Conservation (phyloP, 345 rosid species). For the Nasturtium officinale region DNA sequence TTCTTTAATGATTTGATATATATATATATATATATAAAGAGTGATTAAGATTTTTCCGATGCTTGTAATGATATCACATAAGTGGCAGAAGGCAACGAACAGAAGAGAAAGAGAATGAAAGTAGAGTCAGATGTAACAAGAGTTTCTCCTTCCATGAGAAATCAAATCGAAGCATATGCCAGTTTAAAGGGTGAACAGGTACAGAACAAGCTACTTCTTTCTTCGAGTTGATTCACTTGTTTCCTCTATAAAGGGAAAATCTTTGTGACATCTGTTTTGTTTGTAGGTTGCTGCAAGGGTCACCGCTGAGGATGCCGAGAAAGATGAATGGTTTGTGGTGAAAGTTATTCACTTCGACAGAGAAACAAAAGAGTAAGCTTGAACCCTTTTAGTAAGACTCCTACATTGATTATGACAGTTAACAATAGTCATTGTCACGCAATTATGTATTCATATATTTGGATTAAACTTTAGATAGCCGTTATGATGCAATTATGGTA, state of each 20-base stretch:
- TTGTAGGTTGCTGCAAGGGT: conserved; percentile 86
- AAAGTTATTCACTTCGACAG: conserved; percentile 84
- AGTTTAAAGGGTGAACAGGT: conserved; percentile 88
- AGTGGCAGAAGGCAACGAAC: conserved; percentile 71
- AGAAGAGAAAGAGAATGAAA: conserved; percentile 76
- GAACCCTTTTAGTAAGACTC: neutral
- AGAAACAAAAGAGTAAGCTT: conserved; percentile 81
- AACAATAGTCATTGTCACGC: no score
- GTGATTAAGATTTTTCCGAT: conserved; percentile 37
- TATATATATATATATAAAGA: conserved; percentile 16
- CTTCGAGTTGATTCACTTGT: neutral
- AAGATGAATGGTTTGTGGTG: conserved; percentile 83
- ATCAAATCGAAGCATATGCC: conserved; percentile 67
- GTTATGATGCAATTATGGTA: no score
- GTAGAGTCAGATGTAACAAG: conserved; percentile 67
- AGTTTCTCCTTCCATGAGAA: conserved; percentile 61
- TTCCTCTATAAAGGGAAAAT: neutral
- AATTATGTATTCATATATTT: no score
- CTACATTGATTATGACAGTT: neutral
- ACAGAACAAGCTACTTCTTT: neutral
- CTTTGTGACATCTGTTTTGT: conserved; percentile 18
- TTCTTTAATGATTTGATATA: conserved; percentile 11
- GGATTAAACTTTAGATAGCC: no score
- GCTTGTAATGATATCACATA: conserved; percentile 33
- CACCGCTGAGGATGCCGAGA: conserved; percentile 66